These are phyloP conservation scores for Fistulifera solaris DNA, from an alignment of 108 stramenopile genomes.

Conservation along the genomic window DNA sequence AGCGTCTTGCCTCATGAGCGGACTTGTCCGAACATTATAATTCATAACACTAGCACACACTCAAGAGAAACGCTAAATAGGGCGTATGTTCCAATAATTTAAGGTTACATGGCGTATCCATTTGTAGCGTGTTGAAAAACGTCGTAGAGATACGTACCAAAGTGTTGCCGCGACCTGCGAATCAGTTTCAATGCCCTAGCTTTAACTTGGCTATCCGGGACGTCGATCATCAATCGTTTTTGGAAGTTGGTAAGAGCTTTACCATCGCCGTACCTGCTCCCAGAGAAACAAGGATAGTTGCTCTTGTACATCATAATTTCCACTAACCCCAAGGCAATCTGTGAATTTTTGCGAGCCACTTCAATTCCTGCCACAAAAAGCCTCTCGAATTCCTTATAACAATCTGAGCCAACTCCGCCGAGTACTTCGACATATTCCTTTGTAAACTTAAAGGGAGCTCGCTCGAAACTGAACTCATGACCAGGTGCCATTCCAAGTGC, in stretches of 20 bases:
- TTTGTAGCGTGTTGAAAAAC: slow-evolving; percentile 44
- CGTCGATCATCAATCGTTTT: slow-evolving; percentile 71
- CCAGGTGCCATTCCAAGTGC: slow-evolving; percentile 96
- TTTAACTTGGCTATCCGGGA: slow-evolving; percentile 62
- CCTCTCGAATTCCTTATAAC: slow-evolving; percentile 75
- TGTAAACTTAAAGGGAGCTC: slow-evolving; percentile 97
- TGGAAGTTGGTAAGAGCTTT: slow-evolving; percentile 65
- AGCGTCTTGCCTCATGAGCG: slow-evolving; percentile 83
- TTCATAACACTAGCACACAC: no score
- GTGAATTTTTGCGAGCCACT: slow-evolving; percentile 64
- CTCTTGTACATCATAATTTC: slow-evolving; percentile 98
- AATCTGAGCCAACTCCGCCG: slow-evolving; percentile 66
- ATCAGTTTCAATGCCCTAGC: slow-evolving; percentile 56
- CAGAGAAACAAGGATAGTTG: slow-evolving; percentile 91
- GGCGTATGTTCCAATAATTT: no score
- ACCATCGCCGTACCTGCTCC: slow-evolving; percentile 65
- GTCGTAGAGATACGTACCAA: slow-evolving; percentile 63
- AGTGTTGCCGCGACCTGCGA: slow-evolving; percentile 36
- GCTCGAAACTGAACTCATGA: slow-evolving; percentile 91
- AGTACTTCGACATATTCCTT: slow-evolving; percentile 93
- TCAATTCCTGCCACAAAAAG: slow-evolving; percentile 78
- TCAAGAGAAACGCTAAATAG: no score
- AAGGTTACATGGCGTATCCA: slow-evolving; percentile 47
- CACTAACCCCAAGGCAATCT: slow-evolving; percentile 83
- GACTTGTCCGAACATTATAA: slow-evolving; percentile 79